Evolutionary conservation across 305 asterid genomes (phyloP), one percentile per base, ranked within the genome.

Genomic region (Rubia balearica): DNA sequence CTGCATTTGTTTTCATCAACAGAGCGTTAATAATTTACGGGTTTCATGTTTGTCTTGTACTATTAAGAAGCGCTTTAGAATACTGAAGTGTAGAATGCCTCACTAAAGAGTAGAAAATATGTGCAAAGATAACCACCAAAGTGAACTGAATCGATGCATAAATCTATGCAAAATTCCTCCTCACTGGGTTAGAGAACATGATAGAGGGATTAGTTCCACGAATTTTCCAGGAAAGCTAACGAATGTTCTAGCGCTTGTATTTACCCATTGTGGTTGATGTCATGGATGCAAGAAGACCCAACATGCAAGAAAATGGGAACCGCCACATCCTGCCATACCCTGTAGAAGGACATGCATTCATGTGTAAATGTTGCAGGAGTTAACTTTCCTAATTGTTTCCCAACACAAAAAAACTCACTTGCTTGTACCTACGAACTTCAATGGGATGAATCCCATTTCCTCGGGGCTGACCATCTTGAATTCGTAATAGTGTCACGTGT

Each of bases 281-380:
- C 98, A 93, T 93, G 59, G 96, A 90, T 64, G 98, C 97, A 72
- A 93, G 91, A 77, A 93, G 97, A 75, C 98, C 98, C 76, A 90
- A 81, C 79, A 93, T 89, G 86, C 96, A 90, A 61, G 98, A 89
- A 81, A 93, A 89, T 3, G 97, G 97, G 96, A 78, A 93, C 84
- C 1, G 96, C 97, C 66, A 93, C 96, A 42, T 89, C 98, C 83
- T 88, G 97, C 96, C 96, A 93, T 73, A 86, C 84, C 91, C 97
- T 92, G 79, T 62, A 79, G 24, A 74, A 36, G 24, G 64, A 36
- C 24, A 22, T 14, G 21, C 30, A 74, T 11, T 13, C 38, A 2
- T 9, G 22, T 12, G 27, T 30, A 67, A 33, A 7, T 61, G 49
- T 12, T 30, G 59, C 14, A 27, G 53, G 46, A 67, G 57, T 46